Base-by-base conservation (phyloP, 306 rosid genomes). In the Herpetospermum pedunculosum region DNA sequence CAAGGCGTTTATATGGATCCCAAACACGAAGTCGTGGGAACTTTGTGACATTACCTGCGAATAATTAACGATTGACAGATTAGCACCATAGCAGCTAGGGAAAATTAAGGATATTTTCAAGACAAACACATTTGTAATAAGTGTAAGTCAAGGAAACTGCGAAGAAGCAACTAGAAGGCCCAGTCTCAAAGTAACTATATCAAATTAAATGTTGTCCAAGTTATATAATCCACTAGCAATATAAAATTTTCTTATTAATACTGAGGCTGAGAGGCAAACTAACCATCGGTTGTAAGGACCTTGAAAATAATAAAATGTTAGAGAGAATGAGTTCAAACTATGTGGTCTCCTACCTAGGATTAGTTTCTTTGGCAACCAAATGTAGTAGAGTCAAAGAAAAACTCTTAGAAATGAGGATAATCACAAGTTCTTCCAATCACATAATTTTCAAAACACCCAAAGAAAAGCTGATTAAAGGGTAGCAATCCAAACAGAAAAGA, bases 1-100 rank as follows among this genome's bases (percentile, higher is more conserved):
- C 99, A 74, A 95, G 99, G 65, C 96, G 93, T 41, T 78, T 84
- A 44, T 87, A 89, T 25, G 99, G 93, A 88, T 95, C 97, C 97
- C 96, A 89, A 72, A 92, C 88, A 70, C 80, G 86, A 8, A 47
- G 23, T 68, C 96, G 87, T 21, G 96, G 89, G 80, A 95, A 95
- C 55, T 82, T 90, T 18, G 88, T 84, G 73, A 69, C 88, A 62
- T 92, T 95, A 74, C 96, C 99, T 92, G 40, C 0, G 1, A 40
- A 10, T 0, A 21, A 40, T 65, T 13, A 23, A 65, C 23, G 28
- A 46, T 19, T 3, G 18, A 26, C 15, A 46, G 41, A 19, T 46
- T 46, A 15, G 29, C 34, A 40, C n/a, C 19, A 65, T 21, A 65
- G 18, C 50, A 69, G 38, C 54, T 6, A 26, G 38, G 73, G 15